A percentile compares a stretch with the other conserved stretches of the same genome.
phyloP scores from a whole-genome alignment of 2,329 filamentous ascomycete genomes.

The Coniochaeta hoffmannii region DNA sequence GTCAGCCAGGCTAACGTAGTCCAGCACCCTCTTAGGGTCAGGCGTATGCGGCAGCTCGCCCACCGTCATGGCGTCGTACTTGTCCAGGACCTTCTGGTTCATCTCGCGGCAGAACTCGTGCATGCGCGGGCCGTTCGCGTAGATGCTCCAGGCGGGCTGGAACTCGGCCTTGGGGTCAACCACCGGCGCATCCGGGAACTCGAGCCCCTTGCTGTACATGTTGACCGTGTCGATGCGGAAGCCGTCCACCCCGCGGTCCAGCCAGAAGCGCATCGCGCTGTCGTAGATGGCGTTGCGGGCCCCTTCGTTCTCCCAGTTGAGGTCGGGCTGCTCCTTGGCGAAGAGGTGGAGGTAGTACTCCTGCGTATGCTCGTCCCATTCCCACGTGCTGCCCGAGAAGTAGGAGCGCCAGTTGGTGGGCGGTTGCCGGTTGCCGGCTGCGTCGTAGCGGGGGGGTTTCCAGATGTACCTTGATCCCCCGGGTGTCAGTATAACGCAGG shows the following conservation, averaged over 20 bases:
- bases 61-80: slow-evolving; percentile 60
- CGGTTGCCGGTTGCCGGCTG: slow-evolving; percentile 25
- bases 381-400: slow-evolving; percentile 9
- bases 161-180: slow-evolving; percentile 33
- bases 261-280: slow-evolving; percentile 67
- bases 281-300: slow-evolving; percentile 64
- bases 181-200: slow-evolving; percentile 48
- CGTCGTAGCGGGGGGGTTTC: slow-evolving; percentile 32
- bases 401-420: slow-evolving; percentile 34
- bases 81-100: slow-evolving; percentile 45
- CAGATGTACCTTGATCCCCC: slow-evolving; percentile 30
- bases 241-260: slow-evolving; percentile 63
- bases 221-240: slow-evolving; percentile 73
- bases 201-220: slow-evolving; percentile 57
- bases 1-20: slow-evolving; percentile 49
- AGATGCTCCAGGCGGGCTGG: slow-evolving; percentile 47
- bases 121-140: slow-evolving; percentile 60
- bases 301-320: slow-evolving; percentile 52
- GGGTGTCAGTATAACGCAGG: neutral
- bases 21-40: slow-evolving; percentile 45
- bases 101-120: slow-evolving; percentile 63
- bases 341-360: slow-evolving; percentile 77
- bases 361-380: slow-evolving; percentile 58
- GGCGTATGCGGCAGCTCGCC: slow-evolving; percentile 60
- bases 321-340: slow-evolving; percentile 30